Conservation (phyloP, 345 rosid species). For the Arabidopsis suecica region DNA sequence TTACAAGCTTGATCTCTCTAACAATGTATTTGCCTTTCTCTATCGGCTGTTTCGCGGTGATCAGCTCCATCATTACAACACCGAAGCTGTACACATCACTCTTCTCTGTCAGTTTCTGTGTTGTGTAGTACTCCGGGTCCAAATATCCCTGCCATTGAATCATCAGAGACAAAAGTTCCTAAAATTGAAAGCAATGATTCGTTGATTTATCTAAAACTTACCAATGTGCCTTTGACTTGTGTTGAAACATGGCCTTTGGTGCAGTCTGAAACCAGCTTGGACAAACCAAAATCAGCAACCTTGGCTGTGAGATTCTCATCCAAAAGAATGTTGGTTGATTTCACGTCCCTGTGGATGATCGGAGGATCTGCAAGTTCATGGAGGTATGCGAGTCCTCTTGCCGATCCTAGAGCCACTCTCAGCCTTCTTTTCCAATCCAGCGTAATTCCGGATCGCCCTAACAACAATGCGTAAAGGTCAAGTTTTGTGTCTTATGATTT, state of each 20-base stretch:
- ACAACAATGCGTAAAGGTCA: conserved; percentile 15
- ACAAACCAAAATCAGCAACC: conserved; percentile 96
- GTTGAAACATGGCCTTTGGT: conserved; percentile 97
- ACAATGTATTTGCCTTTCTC: conserved; percentile 92
- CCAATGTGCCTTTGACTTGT: conserved; percentile 98
- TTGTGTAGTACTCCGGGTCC: conserved; percentile 98
- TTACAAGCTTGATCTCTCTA: conserved; percentile 63
- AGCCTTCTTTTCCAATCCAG: conserved; percentile 94
- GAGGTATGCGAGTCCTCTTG: conserved; percentile 94
- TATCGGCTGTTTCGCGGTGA: conserved; percentile 83
- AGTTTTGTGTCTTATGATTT: conserved; percentile 3
- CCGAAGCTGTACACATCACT: conserved; percentile 97
- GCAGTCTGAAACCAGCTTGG: conserved; percentile 87
- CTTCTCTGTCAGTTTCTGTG: conserved; percentile 91
- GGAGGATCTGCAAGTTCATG: conserved; percentile 97
- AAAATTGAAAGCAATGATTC: neutral
- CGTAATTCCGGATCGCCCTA: conserved; percentile 68
- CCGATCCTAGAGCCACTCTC: conserved; percentile 85
- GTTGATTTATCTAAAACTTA: conserved; percentile 35
- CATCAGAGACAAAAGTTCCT: neutral
- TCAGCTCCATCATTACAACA: conserved; percentile 85
- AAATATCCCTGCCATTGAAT: conserved; percentile 73
- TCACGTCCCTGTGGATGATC: conserved; percentile 91
- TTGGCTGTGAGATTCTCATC: conserved; percentile 86
- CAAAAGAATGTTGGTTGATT: conserved; percentile 84